Percentiles rank a stretch among this genome's conserved stretches.
These are phyloP conservation scores for Ogataea methylovora DNA, from an alignment of 805 yeast genomes.

Conservation along the genomic window DNA sequence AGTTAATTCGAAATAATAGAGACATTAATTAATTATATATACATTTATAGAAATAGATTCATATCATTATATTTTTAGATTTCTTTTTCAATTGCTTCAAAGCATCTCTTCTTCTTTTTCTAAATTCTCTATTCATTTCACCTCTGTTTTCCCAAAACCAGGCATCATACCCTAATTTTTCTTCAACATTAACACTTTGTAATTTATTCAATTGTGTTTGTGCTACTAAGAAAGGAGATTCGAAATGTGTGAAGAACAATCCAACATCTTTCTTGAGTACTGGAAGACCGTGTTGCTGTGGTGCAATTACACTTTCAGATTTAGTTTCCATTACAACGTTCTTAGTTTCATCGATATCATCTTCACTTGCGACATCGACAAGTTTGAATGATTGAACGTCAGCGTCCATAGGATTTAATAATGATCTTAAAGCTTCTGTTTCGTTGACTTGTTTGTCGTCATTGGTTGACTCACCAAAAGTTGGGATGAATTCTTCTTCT, in stretches of 20 bases:
- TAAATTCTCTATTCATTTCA: slow-evolving; percentile 67
- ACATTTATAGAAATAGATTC: background rate
- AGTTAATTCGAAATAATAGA: background rate
- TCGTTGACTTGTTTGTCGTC: slow-evolving; percentile 27
- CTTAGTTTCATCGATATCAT: slow-evolving; percentile 31
- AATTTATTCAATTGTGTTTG: slow-evolving; percentile 72
- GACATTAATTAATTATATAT: background rate
- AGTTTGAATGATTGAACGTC: slow-evolving; percentile 32
- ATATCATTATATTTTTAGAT: slow-evolving; percentile 6
- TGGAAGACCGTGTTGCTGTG: background rate
- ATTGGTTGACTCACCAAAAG: slow-evolving; percentile 30
- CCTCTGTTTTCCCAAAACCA: slow-evolving; percentile 85
- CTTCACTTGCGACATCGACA: slow-evolving; percentile 39
- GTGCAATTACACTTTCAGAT: slow-evolving; percentile 1
- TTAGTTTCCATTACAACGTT: slow-evolving; percentile 16
- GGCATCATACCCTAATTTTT: slow-evolving; percentile 48
- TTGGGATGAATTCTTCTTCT: slow-evolving; percentile 47
- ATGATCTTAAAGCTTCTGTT: slow-evolving; percentile 56
- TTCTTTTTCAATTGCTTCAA: slow-evolving; percentile 46
- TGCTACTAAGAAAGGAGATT: slow-evolving; percentile 80
- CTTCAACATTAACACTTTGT: slow-evolving; percentile 23
- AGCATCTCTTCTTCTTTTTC: slow-evolving; percentile 69
- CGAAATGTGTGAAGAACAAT: slow-evolving; percentile 73
- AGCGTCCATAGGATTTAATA: slow-evolving; percentile 38
- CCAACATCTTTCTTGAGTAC: slow-evolving; percentile 30